Evolutionary conservation across 2,329 filamentous ascomycete genomes (phyloP).

Genomic region (Stachybotrys chartarum): DNA sequence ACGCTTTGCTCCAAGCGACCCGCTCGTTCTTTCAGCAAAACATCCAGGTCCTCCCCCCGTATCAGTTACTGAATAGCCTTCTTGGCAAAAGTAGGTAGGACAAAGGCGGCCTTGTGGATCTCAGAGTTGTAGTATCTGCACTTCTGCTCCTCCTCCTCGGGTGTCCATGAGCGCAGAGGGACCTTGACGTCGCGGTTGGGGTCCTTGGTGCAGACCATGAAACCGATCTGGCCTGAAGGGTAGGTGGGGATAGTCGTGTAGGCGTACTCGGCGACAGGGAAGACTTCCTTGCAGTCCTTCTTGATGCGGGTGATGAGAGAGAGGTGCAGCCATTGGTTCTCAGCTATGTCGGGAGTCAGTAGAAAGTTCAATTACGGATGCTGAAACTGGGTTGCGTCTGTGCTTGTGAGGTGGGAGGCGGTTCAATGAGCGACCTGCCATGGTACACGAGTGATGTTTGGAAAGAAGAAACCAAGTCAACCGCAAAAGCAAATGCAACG

Average conservation of each 20-base stretch:
- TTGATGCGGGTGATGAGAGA: conserved; percentile 89
- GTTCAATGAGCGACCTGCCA: conserved; percentile 7
- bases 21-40: background rate
- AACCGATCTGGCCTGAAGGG: conserved; percentile 97
- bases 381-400: background rate
- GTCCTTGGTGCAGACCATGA: conserved; percentile 99
- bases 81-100: conserved; percentile 89
- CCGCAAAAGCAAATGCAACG: conserved; percentile 13
- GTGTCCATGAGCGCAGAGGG: conserved; percentile 72
- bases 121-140: conserved; percentile 97
- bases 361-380: background rate
- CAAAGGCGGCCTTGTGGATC: conserved; percentile 90
- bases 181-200: conserved; percentile 73
- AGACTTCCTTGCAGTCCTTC: conserved; percentile 94
- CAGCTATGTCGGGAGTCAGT: conserved; percentile 49
- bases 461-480: background rate
- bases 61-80: conserved; percentile 55
- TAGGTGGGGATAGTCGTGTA: conserved; percentile 99
- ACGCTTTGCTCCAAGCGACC: background rate
- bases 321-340: conserved; percentile 99
- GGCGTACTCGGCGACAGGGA: conserved; percentile 95
- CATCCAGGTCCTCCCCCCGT: no score
- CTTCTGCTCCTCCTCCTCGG: conserved; percentile 85
- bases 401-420: background rate
- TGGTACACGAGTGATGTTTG: background rate